Evolutionary conservation across 331 rosid species (phyloP), one percentile per base, ranked within the genome.

Genomic region (Cydonia oblonga): DNA sequence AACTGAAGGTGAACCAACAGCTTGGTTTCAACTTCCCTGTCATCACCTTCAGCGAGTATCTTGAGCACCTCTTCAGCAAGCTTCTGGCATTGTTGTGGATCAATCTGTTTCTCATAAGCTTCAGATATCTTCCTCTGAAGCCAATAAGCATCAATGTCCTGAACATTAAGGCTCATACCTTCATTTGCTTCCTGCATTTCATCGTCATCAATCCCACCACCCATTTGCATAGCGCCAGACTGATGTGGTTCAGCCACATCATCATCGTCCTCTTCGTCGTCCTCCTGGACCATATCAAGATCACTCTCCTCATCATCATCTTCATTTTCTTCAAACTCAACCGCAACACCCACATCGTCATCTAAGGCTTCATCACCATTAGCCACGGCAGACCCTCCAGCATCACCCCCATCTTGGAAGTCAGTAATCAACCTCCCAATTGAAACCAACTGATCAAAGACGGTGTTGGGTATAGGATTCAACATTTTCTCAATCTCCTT

Each of bases 91-190:
- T 91, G 96, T 25, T 88, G 91, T 6, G 97, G 92, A 84, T 93
- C 97, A 77, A 93, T 89, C 80, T 77, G 91, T 75, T 91, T 96
- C 64, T 89, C 96, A 68, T 82, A 93, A 26, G 97, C 97, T 70
- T 78, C 91, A 26, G 98, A 93, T 38, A 93, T 91, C 80, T 91
- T 93, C 84, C 98, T 83, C 83, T 95, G 98, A 68, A 95, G 90
- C 98, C 98, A 91, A 81, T 91, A 93, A 7, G 97, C 97, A 84
- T 88, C 97, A 66, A 93, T 89, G 80, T 88, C 97, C 84, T 89
- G 96, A 68, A 89, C 97, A 81, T 93, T 89, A 18, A 93, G 88
- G 70, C 78, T 77, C 97, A 84, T 87, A 18, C 91, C 96, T 66
- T 89, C 98, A 15, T 87, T 88, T 15, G 87, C 92, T 23, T 93